Evolutionary conservation across 2,329 filamentous ascomycete genomes (phyloP).

Genomic region (Arthrobotrys musiformis): DNA sequence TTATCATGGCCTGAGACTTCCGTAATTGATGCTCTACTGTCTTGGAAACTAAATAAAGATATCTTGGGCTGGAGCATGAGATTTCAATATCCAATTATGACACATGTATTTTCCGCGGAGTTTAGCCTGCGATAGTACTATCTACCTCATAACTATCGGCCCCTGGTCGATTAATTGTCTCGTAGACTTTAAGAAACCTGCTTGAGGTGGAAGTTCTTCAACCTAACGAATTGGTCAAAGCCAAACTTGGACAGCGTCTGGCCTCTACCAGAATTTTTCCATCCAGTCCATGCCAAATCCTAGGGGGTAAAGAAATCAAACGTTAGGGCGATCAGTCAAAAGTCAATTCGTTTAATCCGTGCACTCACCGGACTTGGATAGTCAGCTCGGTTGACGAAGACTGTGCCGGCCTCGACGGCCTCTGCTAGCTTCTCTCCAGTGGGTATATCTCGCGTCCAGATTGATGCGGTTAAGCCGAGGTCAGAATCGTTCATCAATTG

Average conservation of each 20-base stretch:
- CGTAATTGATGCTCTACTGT: background rate
- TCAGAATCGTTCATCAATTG: constrained; percentile 92
- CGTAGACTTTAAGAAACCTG: constrained; percentile 67
- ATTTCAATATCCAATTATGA: constrained; percentile 5
- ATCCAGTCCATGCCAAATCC: constrained; percentile 96
- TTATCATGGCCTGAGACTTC: background rate
- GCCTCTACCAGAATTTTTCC: constrained; percentile 96
- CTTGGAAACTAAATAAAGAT: constrained; percentile 17
- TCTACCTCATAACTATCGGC: background rate
- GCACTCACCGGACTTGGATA: constrained; percentile 85
- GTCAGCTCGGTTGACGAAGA: constrained; percentile 95
- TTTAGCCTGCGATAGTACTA: background rate
- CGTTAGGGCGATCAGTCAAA: constrained; percentile 46
- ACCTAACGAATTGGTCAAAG: constrained; percentile 94
- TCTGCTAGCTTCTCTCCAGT: constrained; percentile 81
- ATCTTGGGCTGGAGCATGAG: constrained; percentile 10
- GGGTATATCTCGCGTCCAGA: constrained; percentile 90
- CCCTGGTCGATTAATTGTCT: background rate
- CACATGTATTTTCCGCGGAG: constrained; percentile 9
- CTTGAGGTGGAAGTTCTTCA: constrained; percentile 96
- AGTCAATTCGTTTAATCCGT: constrained; percentile 41
- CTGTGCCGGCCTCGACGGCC: constrained; percentile 88
- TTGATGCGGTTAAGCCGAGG: constrained; percentile 93
- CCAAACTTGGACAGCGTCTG: constrained; percentile 89
- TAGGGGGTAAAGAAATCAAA: constrained; percentile 62